These are phyloP conservation scores for Penicillium sp. DNA, from an alignment of 2,329 filamentous ascomycete genomes.

Conservation along the genomic window DNA sequence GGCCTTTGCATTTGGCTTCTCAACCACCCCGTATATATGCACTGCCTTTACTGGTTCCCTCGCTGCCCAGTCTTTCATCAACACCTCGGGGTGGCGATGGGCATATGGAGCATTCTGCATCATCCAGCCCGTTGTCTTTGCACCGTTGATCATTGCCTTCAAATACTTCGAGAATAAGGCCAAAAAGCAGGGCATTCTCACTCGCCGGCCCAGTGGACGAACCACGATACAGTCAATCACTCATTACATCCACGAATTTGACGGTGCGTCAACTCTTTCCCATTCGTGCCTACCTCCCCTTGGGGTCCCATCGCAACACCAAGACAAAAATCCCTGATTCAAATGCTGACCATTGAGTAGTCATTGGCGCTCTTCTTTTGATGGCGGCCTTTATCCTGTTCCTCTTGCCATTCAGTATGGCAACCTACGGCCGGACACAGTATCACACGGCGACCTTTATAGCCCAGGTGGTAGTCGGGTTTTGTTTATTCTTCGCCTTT, in stretches of 20 bases:
- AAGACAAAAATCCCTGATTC: too few relatives aligned
- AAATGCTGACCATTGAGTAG: too few relatives aligned
- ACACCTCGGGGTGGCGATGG: slow-evolving; percentile 56
- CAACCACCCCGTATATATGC: slow-evolving; percentile 58
- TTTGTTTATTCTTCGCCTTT: slow-evolving; percentile 54
- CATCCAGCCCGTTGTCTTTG: slow-evolving; percentile 52
- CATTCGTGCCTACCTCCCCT: too few relatives aligned
- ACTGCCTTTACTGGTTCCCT: slow-evolving; percentile 55
- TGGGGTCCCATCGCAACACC: too few relatives aligned
- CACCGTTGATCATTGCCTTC: slow-evolving; percentile 55
- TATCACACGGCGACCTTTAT: slow-evolving; percentile 45
- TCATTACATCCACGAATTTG: slow-evolving; percentile 59
- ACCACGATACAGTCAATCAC: slow-evolving; percentile 46
- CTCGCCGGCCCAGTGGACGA: slow-evolving; percentile 42
- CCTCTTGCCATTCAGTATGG: slow-evolving; percentile 62
- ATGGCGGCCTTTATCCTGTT: slow-evolving; percentile 59
- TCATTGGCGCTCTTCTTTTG: slow-evolving; percentile 58
- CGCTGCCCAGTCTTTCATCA: slow-evolving; percentile 49
- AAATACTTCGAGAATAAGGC: slow-evolving; percentile 57
- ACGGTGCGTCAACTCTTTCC: too few relatives aligned
- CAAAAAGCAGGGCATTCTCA: slow-evolving; percentile 50
- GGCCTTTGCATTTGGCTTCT: slow-evolving; percentile 56
- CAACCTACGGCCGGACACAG: slow-evolving; percentile 27
- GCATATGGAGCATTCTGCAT: slow-evolving; percentile 59
- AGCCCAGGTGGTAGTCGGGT: slow-evolving; percentile 53